These are phyloP conservation scores for Sporodiniella umbellata DNA, from an alignment of 371 early-diverging fungal species.

Conservation along the genomic window DNA sequence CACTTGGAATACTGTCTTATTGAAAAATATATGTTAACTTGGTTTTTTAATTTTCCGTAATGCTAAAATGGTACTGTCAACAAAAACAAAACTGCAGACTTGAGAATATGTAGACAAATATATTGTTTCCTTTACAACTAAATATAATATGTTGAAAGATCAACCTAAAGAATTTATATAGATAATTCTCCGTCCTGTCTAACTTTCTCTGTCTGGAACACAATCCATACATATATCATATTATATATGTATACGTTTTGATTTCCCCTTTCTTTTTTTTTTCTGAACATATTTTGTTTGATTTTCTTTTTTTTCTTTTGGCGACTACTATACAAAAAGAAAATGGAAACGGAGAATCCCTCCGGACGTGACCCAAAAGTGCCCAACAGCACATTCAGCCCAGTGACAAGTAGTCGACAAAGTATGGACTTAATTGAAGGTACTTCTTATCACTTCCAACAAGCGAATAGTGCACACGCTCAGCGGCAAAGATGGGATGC, in stretches of 20 bases:
- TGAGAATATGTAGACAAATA: no score
- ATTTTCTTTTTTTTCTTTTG: background rate
- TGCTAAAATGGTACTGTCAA: no score
- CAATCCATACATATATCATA: no score
- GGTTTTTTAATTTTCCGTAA: no score
- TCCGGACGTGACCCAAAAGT: background rate
- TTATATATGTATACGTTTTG: no score
- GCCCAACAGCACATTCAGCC: background rate
- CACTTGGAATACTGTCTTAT: no score
- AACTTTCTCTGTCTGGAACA: no score
- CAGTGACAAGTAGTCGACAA: slow-evolving; percentile 4
- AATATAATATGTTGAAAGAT: background rate
- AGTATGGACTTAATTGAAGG: slow-evolving; percentile 24
- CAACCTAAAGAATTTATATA: background rate
- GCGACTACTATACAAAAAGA: background rate
- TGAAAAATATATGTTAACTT: no score
- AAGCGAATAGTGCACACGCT: slow-evolving; percentile 4
- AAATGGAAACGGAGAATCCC: background rate
- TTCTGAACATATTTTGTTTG: background rate
- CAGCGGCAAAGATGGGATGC: slow-evolving; percentile 24
- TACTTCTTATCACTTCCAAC: slow-evolving; percentile 2
- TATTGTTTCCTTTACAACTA: background rate
- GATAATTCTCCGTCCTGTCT: slow-evolving; percentile 1
- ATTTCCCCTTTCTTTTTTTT: background rate
- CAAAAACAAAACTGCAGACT: no score